phyloP scores from a whole-genome alignment of 2,329 filamentous ascomycete species.

The Beauveria medogensis region DNA sequence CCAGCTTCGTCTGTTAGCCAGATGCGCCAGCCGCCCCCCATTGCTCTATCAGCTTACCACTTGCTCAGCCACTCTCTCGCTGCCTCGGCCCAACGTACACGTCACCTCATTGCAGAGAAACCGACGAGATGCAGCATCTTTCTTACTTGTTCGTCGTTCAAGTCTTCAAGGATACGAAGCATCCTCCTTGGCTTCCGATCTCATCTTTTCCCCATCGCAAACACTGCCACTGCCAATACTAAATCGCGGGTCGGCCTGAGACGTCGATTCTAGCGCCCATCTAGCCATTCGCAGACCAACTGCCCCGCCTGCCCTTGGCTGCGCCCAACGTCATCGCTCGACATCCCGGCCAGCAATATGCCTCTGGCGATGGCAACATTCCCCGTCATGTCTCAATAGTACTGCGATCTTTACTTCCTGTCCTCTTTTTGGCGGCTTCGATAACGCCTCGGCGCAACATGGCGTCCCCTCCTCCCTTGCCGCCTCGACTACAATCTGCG shows the following conservation, averaged over 20 bases:
- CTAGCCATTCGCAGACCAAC: not conserved
- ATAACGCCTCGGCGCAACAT: not conserved
- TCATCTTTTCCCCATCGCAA: not conserved
- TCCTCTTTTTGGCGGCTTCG: not conserved
- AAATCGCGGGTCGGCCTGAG: not conserved
- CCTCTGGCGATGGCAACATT: not conserved
- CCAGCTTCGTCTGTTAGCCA: not conserved
- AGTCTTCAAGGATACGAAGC: not conserved
- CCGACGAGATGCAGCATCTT: not conserved
- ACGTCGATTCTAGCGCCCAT: not conserved
- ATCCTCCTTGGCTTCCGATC: not conserved
- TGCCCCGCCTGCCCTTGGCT: not conserved
- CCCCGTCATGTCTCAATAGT: not conserved
- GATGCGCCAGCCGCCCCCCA: not conserved
- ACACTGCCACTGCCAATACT: not conserved
- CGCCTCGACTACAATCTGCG: not conserved
- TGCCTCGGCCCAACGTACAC: not conserved
- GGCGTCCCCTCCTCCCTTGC: conserved; percentile 1
- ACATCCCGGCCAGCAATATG: not conserved
- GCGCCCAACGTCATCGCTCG: not conserved
- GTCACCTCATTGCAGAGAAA: not conserved
- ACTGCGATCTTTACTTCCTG: not conserved
- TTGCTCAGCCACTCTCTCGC: not conserved
- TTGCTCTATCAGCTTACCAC: not conserved
- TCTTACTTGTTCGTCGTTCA: not conserved